These are phyloP conservation scores for Whalleya microplaca DNA, from an alignment of 2,329 filamentous ascomycete genomes.

Conservation along the genomic window DNA sequence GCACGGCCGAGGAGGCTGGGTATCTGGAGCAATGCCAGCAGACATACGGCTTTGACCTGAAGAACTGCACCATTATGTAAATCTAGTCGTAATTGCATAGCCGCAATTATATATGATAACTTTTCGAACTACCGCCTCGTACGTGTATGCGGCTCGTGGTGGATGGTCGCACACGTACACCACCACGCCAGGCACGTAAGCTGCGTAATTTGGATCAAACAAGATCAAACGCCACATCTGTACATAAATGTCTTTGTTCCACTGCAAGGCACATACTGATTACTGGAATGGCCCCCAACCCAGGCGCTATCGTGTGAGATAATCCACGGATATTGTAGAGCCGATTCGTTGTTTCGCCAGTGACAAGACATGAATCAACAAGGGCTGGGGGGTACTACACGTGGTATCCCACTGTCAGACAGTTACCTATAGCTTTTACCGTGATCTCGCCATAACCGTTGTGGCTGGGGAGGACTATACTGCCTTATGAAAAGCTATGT, in stretches of 20 bases:
- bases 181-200: conserved; percentile 12
- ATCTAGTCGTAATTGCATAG: conserved; percentile 2
- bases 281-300: conserved; percentile 19
- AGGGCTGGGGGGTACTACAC: too few relatives aligned
- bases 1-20: conserved; percentile 71
- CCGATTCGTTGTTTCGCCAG: not conserved
- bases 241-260: conserved; percentile 1
- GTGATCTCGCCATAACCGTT: too few relatives aligned
- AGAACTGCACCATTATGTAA: conserved; percentile 59
- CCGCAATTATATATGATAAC: not conserved
- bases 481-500: too few relatives aligned
- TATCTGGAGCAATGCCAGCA: conserved; percentile 74
- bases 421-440: too few relatives aligned
- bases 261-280: conserved; percentile 19
- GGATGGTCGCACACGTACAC: conserved; percentile 10
- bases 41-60: conserved; percentile 49
- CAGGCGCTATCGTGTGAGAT: not conserved
- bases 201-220: conserved; percentile 16
- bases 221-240: conserved; percentile 16
- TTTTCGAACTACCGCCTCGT: not conserved
- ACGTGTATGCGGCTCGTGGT: not conserved
- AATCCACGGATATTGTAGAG: not conserved
- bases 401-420: too few relatives aligned
- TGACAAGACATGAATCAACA: not conserved
- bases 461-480: too few relatives aligned